A percentile compares a stretch with the other conserved stretches of the same genome.
phyloP scores from a whole-genome alignment of 768 basidiomycete genomes.

The Boletus pseudopeckii region DNA sequence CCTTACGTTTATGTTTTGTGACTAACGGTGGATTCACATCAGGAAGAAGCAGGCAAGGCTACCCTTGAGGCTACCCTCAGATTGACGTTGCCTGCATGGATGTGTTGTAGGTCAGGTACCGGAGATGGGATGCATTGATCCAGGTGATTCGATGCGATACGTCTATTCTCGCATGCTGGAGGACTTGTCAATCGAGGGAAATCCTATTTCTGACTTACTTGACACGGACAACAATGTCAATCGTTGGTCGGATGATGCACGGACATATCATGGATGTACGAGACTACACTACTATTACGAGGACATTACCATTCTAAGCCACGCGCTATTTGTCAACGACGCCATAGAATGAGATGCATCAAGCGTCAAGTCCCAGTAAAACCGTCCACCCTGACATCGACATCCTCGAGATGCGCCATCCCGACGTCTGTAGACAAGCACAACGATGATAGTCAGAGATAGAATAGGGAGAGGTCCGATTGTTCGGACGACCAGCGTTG shows the following conservation, averaged over 20 bases:
- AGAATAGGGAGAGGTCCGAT: slow-evolving; percentile 28
- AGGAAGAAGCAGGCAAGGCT: not conserved
- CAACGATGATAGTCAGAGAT: slow-evolving; percentile 19
- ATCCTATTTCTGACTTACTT: too few relatives aligned
- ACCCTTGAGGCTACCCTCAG: not conserved
- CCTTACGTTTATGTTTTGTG: too few relatives aligned
- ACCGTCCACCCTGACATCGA: not conserved
- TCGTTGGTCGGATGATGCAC: too few relatives aligned
- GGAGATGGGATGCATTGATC: not conserved
- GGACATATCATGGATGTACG: too few relatives aligned
- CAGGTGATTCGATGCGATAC: not conserved
- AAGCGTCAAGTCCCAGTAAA: not conserved
- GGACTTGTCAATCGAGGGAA: too few relatives aligned
- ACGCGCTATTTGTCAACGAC: too few relatives aligned
- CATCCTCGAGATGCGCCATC: not conserved
- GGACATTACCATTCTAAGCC: too few relatives aligned
- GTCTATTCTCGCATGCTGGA: not conserved
- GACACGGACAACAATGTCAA: too few relatives aligned
- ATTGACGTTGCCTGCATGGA: too few relatives aligned
- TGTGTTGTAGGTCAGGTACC: not conserved
- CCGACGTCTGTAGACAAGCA: not conserved
- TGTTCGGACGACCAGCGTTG: slow-evolving; percentile 7
- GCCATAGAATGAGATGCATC: too few relatives aligned
- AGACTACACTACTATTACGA: too few relatives aligned
- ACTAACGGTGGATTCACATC: not conserved